Evolutionary conservation across 768 basidiomycete genomes (phyloP), one percentile per base, ranked within the genome.

Genomic region (Boletus pseudo-olivaceus): DNA sequence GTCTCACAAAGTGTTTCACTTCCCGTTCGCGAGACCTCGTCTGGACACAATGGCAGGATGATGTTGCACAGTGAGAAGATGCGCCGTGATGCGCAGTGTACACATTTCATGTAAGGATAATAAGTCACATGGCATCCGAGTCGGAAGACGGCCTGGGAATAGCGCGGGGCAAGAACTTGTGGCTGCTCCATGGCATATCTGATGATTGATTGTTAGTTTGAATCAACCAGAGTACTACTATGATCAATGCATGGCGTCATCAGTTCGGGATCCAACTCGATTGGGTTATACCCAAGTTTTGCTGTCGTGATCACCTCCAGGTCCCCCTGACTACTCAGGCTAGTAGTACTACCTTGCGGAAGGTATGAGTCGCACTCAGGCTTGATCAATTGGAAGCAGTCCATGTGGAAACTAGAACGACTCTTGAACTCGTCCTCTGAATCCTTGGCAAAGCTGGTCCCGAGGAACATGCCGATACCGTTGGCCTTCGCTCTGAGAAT

Each of bases 91-190:
- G 23, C 23, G 4, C 23, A 23, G 66, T 98, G 95, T 10, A 99
- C 95, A 64, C 98, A 99, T 94, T 98, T 98, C 97, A 98, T 99
- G 75, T 99, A 98, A 33, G 98, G 81, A 71, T 98, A 98, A 70
- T 99, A 98, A 1, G 97, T 99, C 17, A 97, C 10, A 98, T 97
- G 0, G 97, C 97, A 79, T 99, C 97, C 69, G 97, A 99, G 27
- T 98, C 97, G 62, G 97, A 98, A 72, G 98, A 99, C 66, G 4
- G 23, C 23, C 23, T 23, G 23, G 23, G 23, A 23, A 23, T 23
- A 23, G 23, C 4, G 23, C 4, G 23, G 92, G 0, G 97, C 96
- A n/a, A 99, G 83, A 2, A 84, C 72, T 66, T 98, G 95, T 0
- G 97, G 97, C 61, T 95, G 93, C 66, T 98, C 97, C 69, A 92